Evolutionary conservation across 139 green algal genomes (phyloP), one percentile per base, ranked within the genome.

Genomic region (Coccomyxa sp.): DNA sequence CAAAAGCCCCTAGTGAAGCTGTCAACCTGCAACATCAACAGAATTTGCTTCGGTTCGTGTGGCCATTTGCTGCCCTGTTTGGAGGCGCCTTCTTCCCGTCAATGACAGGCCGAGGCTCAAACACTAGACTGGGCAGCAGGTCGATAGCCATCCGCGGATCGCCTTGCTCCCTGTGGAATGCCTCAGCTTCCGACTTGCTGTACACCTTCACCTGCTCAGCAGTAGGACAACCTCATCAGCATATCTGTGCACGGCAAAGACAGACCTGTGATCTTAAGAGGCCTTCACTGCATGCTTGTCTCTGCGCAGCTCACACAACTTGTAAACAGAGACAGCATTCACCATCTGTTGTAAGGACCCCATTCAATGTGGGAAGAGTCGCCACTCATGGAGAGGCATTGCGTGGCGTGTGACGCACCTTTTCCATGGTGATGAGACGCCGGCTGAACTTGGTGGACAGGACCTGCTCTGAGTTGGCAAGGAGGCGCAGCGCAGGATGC

Each of bases 401-500:
- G 14, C 18, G 10, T 12, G 29, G n/a, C 27, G 29, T 5, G 34
- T 8, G 68, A 22, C 10, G 29, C 37, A 55, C 36, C 83, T 97
- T 97, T 74, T 90, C 75, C 91, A 98, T 95, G 6, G 90, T 94
- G 31, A 99, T 76, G 1, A 99, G 89, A 4, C 94, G 89, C 36
- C 95, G 85, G 71, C 75, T 95, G 90, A 96, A 98, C 8, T 88
- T 79, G 0, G 39, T 73, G 6, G 85, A 91, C 9, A 99, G 88
- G 3, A 91, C 68, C 86, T 99, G 95, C 82, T 97, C 92, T 39
- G 88, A 84, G 81, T 94, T 92, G 68, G 79, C 73, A 44, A 91
- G 79, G 73, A 93, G 8, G 24, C 75, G 37, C 39, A 85, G 81
- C 12, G 81, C 82, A 18, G 90, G 91, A 80, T 98, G 94, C 1